Base-by-base conservation (phyloP, 108 stramenopile genomes). In the Pseudonitzschia pungens region DNA sequence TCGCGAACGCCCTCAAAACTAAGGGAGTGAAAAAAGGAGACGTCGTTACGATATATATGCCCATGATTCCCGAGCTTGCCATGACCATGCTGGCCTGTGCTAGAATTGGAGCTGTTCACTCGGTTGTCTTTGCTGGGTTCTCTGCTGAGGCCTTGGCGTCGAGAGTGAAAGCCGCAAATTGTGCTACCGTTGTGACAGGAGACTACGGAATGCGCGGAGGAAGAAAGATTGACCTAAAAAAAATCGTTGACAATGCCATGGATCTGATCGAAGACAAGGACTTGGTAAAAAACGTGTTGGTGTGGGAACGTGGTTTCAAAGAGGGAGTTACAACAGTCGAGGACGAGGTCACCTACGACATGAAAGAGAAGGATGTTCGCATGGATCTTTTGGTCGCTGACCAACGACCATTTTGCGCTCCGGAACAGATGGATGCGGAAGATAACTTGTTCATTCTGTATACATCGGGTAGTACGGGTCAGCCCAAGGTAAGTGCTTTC, bases 111-210 rank as follows among this genome's bases (percentile, higher is more conserved):
- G 97, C 97, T 15, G 82, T 96, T 15, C 98, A 98, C 81, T 95
- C 93, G 15, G 97, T 99, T 11, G 97, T 99, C 22, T 98, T 98
- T 78, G 99, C 99, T 27, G 99, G 99, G 4, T 99, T 98, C 71
- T 89, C 87, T 29, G 86, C 96, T 51, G 97, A 95, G 59, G 94
- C 97, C 14, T 75, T 99, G 70, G 83, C 89, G 32, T 94, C 94
- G 59, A 94, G 99, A 31, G 89, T 99, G 70, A 51, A 73, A 72
- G 96, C 97, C 27, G 87, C 89, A 40, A 68, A 86, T 4, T 92
- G 89, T 33, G 86, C 93, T 70, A 86, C 87, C 80, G 74, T 98
- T 18, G 78, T 97, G 44, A 97, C 97, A 2, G 88, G 95, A 21
- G 89, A 97, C 71, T 73, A 81, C 64, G 96, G 98, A 48, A 81